Percentiles rank a stretch among this genome's conserved stretches.
Conservation (phyloP, 306 rosid genomes). For the Alnus glutinosa region DNA sequence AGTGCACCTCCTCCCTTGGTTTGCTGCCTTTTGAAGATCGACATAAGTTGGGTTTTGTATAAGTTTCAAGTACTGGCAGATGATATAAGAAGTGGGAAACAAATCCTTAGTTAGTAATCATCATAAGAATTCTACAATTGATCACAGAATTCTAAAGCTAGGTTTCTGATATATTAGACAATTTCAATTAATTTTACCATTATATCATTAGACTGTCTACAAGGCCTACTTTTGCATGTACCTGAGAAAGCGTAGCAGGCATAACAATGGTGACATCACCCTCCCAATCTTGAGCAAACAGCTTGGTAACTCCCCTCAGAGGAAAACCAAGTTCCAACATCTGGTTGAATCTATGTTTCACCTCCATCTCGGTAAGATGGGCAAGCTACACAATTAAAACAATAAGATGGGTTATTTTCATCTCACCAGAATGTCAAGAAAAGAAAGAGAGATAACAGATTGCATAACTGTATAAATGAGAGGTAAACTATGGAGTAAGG, state of each 20-base stretch:
- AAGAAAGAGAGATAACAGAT: background rate
- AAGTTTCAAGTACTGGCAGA: constrained; percentile 73
- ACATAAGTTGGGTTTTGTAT: constrained; percentile 81
- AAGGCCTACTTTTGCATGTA: constrained; percentile 24
- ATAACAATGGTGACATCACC: constrained; percentile 94
- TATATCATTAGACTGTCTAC: background rate
- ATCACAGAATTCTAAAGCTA: background rate
- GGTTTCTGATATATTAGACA: background rate
- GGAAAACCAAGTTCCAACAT: constrained; percentile 86
- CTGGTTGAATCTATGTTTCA: constrained; percentile 92
- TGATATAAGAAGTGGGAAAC: background rate
- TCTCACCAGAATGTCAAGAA: constrained; percentile 8
- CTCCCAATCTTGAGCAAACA: constrained; percentile 99
- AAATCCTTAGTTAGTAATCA: constrained; percentile 24
- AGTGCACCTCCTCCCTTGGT: constrained; percentile 95
- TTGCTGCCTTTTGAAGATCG: constrained; percentile 97
- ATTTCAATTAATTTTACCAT: background rate
- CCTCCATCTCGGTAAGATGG: constrained; percentile 95
- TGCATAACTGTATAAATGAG: too few species aligned
- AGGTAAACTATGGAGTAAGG: too few species aligned
- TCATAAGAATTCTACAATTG: background rate
- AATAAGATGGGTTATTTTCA: constrained; percentile 9
- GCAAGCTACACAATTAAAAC: constrained; percentile 67
- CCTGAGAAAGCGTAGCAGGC: constrained; percentile 99
- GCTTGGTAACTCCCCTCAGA: constrained; percentile 81